phyloP scores from a whole-genome alignment of 2,329 filamentous ascomycete genomes.

The Sporothrix luriei region DNA sequence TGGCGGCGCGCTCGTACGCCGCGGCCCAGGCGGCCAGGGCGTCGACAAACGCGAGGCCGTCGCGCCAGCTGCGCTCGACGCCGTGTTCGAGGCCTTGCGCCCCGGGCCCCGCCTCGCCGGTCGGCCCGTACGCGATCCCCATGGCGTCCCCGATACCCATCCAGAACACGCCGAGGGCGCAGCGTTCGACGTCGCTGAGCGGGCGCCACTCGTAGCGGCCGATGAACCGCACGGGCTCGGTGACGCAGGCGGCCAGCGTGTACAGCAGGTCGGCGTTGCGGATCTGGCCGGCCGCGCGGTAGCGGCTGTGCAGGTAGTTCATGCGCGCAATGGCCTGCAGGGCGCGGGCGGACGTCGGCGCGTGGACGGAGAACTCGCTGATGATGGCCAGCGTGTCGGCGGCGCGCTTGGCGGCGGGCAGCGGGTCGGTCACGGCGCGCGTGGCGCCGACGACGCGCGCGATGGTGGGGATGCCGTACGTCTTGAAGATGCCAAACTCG shows the following conservation, averaged over 20 bases:
- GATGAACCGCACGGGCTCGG: conserved; percentile 67
- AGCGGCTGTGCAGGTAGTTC: conserved; percentile 47
- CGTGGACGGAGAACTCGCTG: conserved; percentile 46
- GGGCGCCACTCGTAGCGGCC: conserved; percentile 69
- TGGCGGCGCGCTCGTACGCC: conserved; percentile 60
- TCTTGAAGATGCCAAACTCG: conserved; percentile 50
- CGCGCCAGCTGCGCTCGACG: conserved; percentile 47
- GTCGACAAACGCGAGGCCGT: conserved; percentile 56
- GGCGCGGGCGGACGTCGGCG: conserved; percentile 44
- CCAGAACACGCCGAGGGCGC: conserved; percentile 70
- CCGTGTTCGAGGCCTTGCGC: conserved; percentile 44
- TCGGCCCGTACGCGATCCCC: conserved; percentile 56
- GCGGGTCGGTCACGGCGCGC: conserved; percentile 43
- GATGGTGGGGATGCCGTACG: conserved; percentile 47
- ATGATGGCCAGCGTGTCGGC: conserved; percentile 48
- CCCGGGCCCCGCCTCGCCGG: not conserved
- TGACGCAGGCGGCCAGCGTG: conserved; percentile 60
- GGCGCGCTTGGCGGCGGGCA: conserved; percentile 43
- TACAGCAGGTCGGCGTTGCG: conserved; percentile 46
- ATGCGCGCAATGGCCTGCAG: conserved; percentile 45
- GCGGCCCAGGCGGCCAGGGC: conserved; percentile 54
- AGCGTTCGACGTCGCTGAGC: conserved; percentile 67
- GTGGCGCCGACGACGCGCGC: conserved; percentile 45
- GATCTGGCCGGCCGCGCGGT: conserved; percentile 44
- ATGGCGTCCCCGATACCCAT: conserved; percentile 71